Conservation (phyloP, 2,329 filamentous ascomycete species). For the Lizonia empirigonia region DNA sequence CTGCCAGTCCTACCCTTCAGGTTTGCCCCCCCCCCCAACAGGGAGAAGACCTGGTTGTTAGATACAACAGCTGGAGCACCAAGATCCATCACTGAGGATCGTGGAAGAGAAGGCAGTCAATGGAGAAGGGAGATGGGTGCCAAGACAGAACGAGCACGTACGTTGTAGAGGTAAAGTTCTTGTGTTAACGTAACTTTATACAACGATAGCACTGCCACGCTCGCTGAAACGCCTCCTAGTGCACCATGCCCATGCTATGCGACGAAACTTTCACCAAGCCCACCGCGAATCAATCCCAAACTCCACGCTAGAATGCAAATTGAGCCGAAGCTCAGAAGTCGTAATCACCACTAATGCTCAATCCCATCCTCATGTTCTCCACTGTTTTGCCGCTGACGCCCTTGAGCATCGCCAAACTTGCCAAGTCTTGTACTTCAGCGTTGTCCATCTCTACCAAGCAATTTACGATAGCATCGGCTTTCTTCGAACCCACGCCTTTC, state of each 20-base stretch:
- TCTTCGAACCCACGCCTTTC: constrained; percentile 74
- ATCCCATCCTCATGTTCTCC: constrained; percentile 56
- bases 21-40: too few relatives aligned
- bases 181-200: neutral
- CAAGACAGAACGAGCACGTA: too few relatives aligned
- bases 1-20: too few relatives aligned
- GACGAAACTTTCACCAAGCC: neutral
- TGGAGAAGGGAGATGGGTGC: too few relatives aligned
- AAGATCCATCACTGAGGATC: too few relatives aligned
- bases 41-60: too few relatives aligned
- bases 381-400: constrained; percentile 58
- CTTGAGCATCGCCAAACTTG: constrained; percentile 53
- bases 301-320: constrained; percentile 29
- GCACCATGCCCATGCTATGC: constrained; percentile 3
- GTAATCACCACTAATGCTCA: constrained; percentile 29
- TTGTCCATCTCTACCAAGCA: constrained; percentile 55
- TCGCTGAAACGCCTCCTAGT: constrained; percentile 3
- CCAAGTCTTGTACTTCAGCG: constrained; percentile 50
- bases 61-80: too few relatives aligned
- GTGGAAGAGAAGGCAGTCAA: too few relatives aligned
- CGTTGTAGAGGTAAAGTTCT: too few relatives aligned
- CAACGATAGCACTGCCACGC: neutral
- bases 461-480: constrained; percentile 62
- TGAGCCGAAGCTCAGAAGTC: constrained; percentile 30
- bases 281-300: constrained; percentile 10